Evolutionary conservation across 352 stramenopile genomes (phyloP), one percentile per base, ranked within the genome.

Genomic region (Phytophthora citricola): DNA sequence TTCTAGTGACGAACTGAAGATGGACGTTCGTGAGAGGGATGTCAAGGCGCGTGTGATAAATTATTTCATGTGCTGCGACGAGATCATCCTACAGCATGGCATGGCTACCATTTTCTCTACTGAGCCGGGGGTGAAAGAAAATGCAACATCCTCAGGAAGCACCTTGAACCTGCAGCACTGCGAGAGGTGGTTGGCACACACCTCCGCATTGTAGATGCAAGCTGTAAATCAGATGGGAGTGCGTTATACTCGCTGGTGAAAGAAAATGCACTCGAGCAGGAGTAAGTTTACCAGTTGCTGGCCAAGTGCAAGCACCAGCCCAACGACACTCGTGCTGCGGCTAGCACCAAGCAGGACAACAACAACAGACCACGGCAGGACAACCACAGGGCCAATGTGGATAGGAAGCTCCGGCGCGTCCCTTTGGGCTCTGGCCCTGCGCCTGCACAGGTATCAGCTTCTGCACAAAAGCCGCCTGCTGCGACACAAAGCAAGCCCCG

Each of bases 241-340:
- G 15, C 14, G 6, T 8, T 73, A 5, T 73, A 71, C 47, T 38
- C 38, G 2, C 24, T 73, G 5, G 31, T 71, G 1, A 63, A 55
- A 10, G 64, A 68, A 4, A 77, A 73, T n/a, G 63, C 64, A 2
- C 20, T 73, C 2, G 58, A 73, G 32, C 59, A 73, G 17, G 64
- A 77, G 17, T 66, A 64, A 17, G 3, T 62, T 5, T 66, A 22
- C 17, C 26, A 20, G 17, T 12, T 63, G 22, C 36, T 63, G 27
- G 7, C 29, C 0, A 70, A 58, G 6, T 26, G 53, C 6, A 55
- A 43, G 38, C 38, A 48, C 14, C 24, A 48, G 22, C 12, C 17
- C 17, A 36, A 29, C 20, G 31, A 54, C 24, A 2, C 29, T 32
- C 29, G 29, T 32, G 9, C 3, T 7, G 9, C 32, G 4, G 7